phyloP scores from a whole-genome alignment of 306 rosid genomes.

The Lagenaria siceraria region DNA sequence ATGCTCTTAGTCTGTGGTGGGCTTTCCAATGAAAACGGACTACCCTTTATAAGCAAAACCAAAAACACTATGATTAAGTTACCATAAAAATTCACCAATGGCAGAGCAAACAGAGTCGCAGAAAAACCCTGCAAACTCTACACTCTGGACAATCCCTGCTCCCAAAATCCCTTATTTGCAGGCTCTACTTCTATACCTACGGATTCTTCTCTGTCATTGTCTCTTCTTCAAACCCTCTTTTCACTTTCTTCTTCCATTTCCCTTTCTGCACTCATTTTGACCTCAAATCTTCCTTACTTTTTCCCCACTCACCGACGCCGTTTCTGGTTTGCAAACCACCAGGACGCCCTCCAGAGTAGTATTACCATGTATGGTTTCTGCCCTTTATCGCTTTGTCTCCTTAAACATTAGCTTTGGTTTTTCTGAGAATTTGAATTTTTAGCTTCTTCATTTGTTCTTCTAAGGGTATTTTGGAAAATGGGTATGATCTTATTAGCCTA shows the following conservation, averaged over 20 bases:
- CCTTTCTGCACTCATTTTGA: background rate
- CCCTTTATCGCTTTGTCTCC: background rate
- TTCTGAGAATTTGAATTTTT: background rate
- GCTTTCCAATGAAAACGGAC: background rate
- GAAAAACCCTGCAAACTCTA: conserved; percentile 5
- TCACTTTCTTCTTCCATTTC: background rate
- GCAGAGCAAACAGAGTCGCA: background rate
- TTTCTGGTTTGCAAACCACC: background rate
- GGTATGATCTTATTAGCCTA: background rate
- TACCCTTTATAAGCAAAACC: background rate
- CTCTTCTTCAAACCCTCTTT: background rate
- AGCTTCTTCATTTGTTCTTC: background rate
- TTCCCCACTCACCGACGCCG: background rate
- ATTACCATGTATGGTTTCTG: background rate
- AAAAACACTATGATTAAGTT: background rate
- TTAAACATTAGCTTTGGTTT: background rate
- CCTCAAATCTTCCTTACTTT: background rate
- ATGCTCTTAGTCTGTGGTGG: background rate
- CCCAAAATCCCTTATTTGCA: background rate
- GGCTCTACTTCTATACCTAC: background rate
- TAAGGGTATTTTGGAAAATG: background rate
- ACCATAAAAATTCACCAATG: conserved; percentile 5
- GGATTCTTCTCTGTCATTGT: background rate
- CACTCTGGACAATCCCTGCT: background rate
- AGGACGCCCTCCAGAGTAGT: background rate